Evolutionary conservation across 257 asterid genomes (phyloP).

Genomic region (Echites panduratus): DNA sequence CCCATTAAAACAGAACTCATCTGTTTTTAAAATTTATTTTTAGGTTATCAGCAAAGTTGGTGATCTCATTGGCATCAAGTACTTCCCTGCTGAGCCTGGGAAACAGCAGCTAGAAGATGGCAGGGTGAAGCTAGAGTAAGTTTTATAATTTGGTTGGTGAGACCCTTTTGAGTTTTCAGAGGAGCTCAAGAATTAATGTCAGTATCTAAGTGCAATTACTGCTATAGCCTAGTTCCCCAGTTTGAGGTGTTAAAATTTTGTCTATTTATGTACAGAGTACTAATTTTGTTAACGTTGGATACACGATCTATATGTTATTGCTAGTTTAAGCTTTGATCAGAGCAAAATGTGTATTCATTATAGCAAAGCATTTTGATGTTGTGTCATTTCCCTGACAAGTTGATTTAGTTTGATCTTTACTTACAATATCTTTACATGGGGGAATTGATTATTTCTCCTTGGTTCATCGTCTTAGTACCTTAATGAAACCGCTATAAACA

Average conservation of each 20-base stretch:
- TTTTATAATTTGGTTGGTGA: background rate
- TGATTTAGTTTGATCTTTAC: background rate
- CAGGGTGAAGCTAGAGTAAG: slow-evolving; percentile 57
- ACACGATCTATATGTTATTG: background rate
- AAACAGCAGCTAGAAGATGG: slow-evolving; percentile 67
- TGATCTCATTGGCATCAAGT: slow-evolving; percentile 76
- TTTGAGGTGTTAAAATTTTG: slow-evolving; percentile 18
- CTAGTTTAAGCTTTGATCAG: slow-evolving; percentile 1
- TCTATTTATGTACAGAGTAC: slow-evolving; percentile 12
- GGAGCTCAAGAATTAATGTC: slow-evolving; percentile 6
- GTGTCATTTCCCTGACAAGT: background rate
- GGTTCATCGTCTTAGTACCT: background rate
- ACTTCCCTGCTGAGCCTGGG: slow-evolving; percentile 78
- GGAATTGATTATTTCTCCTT: no score
- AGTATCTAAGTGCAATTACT: background rate
- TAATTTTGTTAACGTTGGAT: background rate
- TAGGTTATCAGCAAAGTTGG: slow-evolving; percentile 82
- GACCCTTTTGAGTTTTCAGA: background rate
- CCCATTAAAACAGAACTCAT: background rate
- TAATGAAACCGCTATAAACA: background rate
- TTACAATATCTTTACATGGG: background rate
- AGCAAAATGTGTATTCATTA: slow-evolving; percentile 6
- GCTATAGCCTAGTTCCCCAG: slow-evolving; percentile 8
- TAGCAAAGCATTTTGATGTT: background rate
- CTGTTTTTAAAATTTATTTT: background rate